Evolutionary conservation across 495 filamentous ascomycete species (phyloP), one percentile per base, ranked within the genome.

Genomic region (Aspergillus baeticus): DNA sequence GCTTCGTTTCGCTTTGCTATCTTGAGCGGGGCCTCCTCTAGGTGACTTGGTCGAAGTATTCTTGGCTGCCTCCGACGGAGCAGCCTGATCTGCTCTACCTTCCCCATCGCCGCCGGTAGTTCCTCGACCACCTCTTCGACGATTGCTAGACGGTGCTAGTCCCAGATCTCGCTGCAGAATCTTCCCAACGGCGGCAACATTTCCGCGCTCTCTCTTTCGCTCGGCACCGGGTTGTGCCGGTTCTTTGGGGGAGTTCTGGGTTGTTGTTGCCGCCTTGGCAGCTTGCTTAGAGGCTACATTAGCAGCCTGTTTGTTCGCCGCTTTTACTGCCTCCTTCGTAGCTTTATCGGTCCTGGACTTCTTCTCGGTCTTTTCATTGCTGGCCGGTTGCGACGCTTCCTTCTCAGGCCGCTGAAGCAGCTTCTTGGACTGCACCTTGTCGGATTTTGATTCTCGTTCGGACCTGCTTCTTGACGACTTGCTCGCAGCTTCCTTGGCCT

Each of bases 151-250:
- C 6, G 83, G 80, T 41, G 84, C 83, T n/a, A 98, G 79, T 15
- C 93, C 94, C 15, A 96, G 77, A 69, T 98, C 94, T 14, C 92
- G 85, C 62, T 96, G 91, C 20, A 98, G 71, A 55, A 98, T 96
- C 42, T 86, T 86, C 15, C 91, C 90, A 5, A 91, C 92, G 21
- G 82, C 86, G 26, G 85, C 82, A 34, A 84, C 87, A 58, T 83
- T 89, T 8, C 88, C 89, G 56, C 91, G 82, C 61, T 87, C 84
- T 23, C 83, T 70, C 53, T 80, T 83, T 42, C 78, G 78, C 53
- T 83, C 80, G 10, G 75, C 59, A 6, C 69, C 61, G 6, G 71
- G 60, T 34, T 70, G 64, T 38, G 59, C 35, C n/a, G 60, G 41
- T 34, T 69, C 70, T 49, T 73, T 76, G 2, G 63, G 54, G 29